Evolutionary conservation across 2,329 filamentous ascomycete species (phyloP), one percentile per base, ranked within the genome.

Genomic region (Aspergillus neoniger): DNA sequence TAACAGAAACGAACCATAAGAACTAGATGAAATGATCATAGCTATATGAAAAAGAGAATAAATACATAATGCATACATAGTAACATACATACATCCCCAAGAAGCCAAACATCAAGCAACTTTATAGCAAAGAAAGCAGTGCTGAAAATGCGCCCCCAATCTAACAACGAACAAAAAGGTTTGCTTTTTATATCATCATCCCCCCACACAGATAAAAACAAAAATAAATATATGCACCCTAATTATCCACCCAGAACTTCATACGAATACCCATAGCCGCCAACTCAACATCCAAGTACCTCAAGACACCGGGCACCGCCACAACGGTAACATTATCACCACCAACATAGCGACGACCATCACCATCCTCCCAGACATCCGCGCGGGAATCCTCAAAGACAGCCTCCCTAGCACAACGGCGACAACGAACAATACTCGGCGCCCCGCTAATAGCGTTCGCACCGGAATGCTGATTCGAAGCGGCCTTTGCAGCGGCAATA

Each of bases 221-320:
- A 8, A 8, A 28, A 28, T 28, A 8, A 8, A 36, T 36, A 36
- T 36, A 36, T 36, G 32, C 32, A 36, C 12, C 32, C 61, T 72
- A 79, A 66, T 79, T 77, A 63, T 82, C 81, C 48, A 98, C 90
- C 76, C 89, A 89, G 74, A 96, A 98, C 82, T 92, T 96, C 79
- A 99, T 86, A 79, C 92, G 90, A 57, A 99, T 89, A 56, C 95
- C 95, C 95, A 99, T 99, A 58, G 92, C 92, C 38, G 93, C 91
- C 69, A 99, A 81, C 79, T 99, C 95, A 19, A 96, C 93, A 78
- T 99, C 95, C 67, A 99, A 79, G 80, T 90, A 98, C 79, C 91
- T 92, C 76, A 99, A 80, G 57, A 96, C 95, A 65, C 93, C 94
- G 0, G 95, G 95, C 15, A 99, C 91, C 57, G 92, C 93, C 38